Percentiles rank a stretch among this genome's conserved stretches.
phyloP scores from a whole-genome alignment of 257 asterid species.

The Gynochthodes officinalis region DNA sequence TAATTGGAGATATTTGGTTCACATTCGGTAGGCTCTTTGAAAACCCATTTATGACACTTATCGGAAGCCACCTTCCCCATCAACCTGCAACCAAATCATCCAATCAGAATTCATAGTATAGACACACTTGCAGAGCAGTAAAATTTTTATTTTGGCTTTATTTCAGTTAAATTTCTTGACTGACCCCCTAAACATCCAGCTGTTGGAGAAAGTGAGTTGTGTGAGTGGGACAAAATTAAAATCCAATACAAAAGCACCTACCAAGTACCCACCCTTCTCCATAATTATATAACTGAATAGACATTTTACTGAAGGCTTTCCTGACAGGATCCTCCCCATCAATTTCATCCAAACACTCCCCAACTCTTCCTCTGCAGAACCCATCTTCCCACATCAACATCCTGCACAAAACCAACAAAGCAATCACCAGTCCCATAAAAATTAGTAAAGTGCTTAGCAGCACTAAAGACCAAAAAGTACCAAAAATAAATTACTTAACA shows the following conservation, averaged over 20 bases:
- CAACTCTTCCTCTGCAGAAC: constrained; percentile 83
- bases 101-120: constrained; percentile 33
- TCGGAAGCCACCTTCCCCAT: constrained; percentile 99
- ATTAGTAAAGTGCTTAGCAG: not conserved
- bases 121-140: constrained; percentile 25
- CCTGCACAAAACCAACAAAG: constrained; percentile 41
- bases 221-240: constrained; percentile 36
- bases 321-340: constrained; percentile 89
- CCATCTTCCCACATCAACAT: constrained; percentile 99
- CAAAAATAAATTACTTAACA: too few relatives aligned
- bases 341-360: constrained; percentile 77
- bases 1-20: constrained; percentile 96
- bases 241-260: constrained; percentile 68
- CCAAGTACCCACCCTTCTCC: constrained; percentile 99
- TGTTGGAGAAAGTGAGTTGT: constrained; percentile 18
- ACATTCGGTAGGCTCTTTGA: constrained; percentile 95
- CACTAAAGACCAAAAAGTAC: constrained; percentile 8
- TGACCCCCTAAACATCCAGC: constrained; percentile 3
- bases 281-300: constrained; percentile 96
- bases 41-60: constrained; percentile 99
- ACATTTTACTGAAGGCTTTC: constrained; percentile 99
- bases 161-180: not conserved
- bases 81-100: constrained; percentile 71
- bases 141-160: constrained; percentile 5
- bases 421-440: constrained; percentile 14